A percentile compares a stretch with the other conserved stretches of the same genome.
Evolutionary conservation across 768 basidiomycete genomes (phyloP).

Genomic region (Termitomyces sp.): DNA sequence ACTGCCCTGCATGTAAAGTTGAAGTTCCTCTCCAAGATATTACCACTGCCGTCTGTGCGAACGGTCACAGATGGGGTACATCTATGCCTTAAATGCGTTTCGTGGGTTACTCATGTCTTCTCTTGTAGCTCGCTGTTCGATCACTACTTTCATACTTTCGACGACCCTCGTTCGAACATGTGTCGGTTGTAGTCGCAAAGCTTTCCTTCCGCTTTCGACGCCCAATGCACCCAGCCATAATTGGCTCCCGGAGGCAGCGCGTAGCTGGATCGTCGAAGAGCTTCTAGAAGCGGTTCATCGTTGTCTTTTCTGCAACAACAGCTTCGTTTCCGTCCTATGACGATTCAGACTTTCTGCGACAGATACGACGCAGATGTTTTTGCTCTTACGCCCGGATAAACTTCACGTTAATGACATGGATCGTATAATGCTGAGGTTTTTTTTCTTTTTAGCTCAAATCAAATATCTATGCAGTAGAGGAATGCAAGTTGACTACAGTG

Average conservation of each 20-base stretch:
- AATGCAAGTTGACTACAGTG: too few relatives aligned
- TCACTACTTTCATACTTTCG: slow-evolving; percentile 78
- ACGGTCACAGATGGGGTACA: slow-evolving; percentile 77
- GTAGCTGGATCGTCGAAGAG: slow-evolving; percentile 62
- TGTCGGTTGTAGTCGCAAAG: slow-evolving; percentile 76
- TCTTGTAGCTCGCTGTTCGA: slow-evolving; percentile 64
- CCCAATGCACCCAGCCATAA: slow-evolving; percentile 25
- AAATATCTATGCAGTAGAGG: not conserved
- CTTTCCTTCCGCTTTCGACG: slow-evolving; percentile 57
- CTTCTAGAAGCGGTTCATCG: slow-evolving; percentile 59
- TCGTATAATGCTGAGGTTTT: too few relatives aligned
- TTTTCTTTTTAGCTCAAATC: too few relatives aligned
- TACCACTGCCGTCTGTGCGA: slow-evolving; percentile 55
- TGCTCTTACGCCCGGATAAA: not conserved
- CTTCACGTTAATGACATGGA: too few relatives aligned
- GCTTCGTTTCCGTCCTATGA: slow-evolving; percentile 52
- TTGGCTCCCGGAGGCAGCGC: slow-evolving; percentile 43
- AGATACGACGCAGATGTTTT: not conserved
- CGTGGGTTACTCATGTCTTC: slow-evolving; percentile 11
- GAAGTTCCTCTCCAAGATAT: slow-evolving; percentile 57
- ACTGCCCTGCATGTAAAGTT: slow-evolving; percentile 70
- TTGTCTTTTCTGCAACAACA: slow-evolving; percentile 70
- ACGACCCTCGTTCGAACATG: slow-evolving; percentile 77
- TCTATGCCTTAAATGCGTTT: slow-evolving; percentile 9
- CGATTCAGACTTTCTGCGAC: too few relatives aligned